Base-by-base conservation (phyloP, 768 basidiomycete species). In the Baorangia bicolor region DNA sequence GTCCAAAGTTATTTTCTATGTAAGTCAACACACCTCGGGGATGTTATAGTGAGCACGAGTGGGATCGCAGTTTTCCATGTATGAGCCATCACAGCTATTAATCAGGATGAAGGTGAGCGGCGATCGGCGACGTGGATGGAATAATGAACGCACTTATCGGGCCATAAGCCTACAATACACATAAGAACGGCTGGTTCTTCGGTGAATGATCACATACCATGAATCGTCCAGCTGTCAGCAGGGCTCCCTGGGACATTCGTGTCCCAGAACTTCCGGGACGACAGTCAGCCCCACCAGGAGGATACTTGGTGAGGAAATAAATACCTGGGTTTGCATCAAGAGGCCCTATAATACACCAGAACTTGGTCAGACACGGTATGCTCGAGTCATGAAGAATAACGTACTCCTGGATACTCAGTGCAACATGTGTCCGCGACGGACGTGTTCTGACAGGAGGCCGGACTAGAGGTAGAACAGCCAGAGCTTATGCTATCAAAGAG, bases 221-320 rank as follows among this genome's bases (percentile, higher is more conserved):
- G 87, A 47, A 89, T 84, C 0, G 87, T 90, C 87, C 88, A 91
- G 64, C 83, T 85, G 62, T 88, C 66, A 12, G 62, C 62, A 4
- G 87, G 88, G 5, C 88, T 86, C 27, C 82, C 83, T 0, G 77
- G 72, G 0, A 86, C 83, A 42, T 82, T 66, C 2, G 83, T 86
- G 57, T 90, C 87, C 88, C 89, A 90, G 70, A 89, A 87, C 83
- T 87, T 66, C 14, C 25, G 20, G n/a, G 6, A 54, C 10, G 25
- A 53, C 34, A 18, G 23, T 67, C 50, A 64, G 52, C 6, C 4
- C 10, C 33, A n/a, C 37, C 5, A 2, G 8, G 16, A 31, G 1
- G 9, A 38, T 38, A 6, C 30, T 9, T 4, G 9, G 8, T 0
- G 25, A 40, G 12, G 13, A 34, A n/a, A 43, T 20, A 18, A 38